Evolutionary conservation across 2,329 filamentous ascomycete species (phyloP), one percentile per base, ranked within the genome.

Genomic region (Colletotrichum sp.): DNA sequence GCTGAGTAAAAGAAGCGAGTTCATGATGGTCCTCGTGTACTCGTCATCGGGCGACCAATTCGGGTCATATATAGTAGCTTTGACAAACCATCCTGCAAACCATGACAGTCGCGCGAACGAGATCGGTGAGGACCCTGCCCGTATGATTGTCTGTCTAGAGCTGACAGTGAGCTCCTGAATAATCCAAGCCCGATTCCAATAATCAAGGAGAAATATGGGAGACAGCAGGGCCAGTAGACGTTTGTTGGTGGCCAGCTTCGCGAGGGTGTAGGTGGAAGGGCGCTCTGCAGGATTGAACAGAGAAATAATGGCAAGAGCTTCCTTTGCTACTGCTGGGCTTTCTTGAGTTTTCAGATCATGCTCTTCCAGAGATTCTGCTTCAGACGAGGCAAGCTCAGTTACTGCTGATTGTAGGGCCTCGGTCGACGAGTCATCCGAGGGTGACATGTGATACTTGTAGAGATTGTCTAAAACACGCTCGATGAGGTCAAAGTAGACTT

Each of bases 61-160:
- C 0, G 52, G 4, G n/a, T 16, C 8, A 19, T 4, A 8, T 8
- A 1, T 4, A 25, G 12, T 0, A 22, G 6, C 13, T 0, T 6
- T 25, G 22, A 15, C 0, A 55, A 8, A 4, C 4, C 4, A 0
- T 8, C 27, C 22, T 15, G 52, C 52, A 4, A 27, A 15, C 25
- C n/a, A 27, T 16, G 52, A 57, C n/a, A 57, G 3, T 15, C 8
- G n/a, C 6, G 2, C 12, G 6, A 57, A 57, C n/a, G 6, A 16
- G 6, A 57, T 57, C 8, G 16, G 3, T 3, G 52, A 25, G 12
- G 6, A 16, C 2, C 52, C 52, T 13, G 0, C 52, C 5, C 22
- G 52, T 4, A 57, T 22, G 16, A 57, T 3, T 6, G 52, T 25
- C 0, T 2, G 12, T 3, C 12, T 22, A 13, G 52, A 57, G 25